phyloP scores from a whole-genome alignment of 1,139 yeast species.

The Hyphopichia pseudoburtonii region DNA sequence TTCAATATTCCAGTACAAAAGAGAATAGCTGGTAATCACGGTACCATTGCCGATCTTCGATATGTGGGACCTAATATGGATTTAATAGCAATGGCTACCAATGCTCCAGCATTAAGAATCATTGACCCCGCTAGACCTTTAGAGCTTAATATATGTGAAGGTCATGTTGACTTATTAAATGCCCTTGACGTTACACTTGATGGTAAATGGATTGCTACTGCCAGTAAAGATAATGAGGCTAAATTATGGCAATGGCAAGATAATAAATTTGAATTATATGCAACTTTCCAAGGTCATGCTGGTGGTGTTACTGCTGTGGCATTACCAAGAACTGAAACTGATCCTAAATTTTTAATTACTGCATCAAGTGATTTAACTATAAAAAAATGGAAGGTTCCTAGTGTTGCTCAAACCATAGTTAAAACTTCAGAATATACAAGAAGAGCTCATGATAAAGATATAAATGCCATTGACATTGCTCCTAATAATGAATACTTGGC shows the following conservation, averaged over 20 bases:
- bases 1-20: slow-evolving; percentile 44
- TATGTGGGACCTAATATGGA: slow-evolving; percentile 65
- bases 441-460: slow-evolving; percentile 95
- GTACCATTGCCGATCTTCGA: slow-evolving; percentile 86
- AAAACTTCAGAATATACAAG: slow-evolving; percentile 78
- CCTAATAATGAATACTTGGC: slow-evolving; percentile 89
- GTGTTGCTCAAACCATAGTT: slow-evolving; percentile 17
- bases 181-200: slow-evolving; percentile 74
- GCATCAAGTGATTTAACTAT: slow-evolving; percentile 90
- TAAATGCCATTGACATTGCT: slow-evolving; percentile 81
- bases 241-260: slow-evolving; percentile 71
- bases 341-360: slow-evolving; percentile 75
- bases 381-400: slow-evolving; percentile 83
- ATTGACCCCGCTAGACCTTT: slow-evolving; percentile 58
- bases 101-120: slow-evolving; percentile 86
- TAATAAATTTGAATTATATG: slow-evolving; percentile 51
- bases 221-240: slow-evolving; percentile 87
- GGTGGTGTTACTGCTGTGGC: slow-evolving; percentile 84
- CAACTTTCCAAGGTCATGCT: slow-evolving; percentile 79
- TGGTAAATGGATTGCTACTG: slow-evolving; percentile 89
- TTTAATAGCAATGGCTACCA: slow-evolving; percentile 81
- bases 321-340: slow-evolving; percentile 58
- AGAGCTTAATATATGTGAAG: slow-evolving; percentile 66
- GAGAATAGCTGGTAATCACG: slow-evolving; percentile 89
- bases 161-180: slow-evolving; percentile 84